phyloP scores from a whole-genome alignment of 306 rosid genomes.

The Arachis hypogaea region DNA sequence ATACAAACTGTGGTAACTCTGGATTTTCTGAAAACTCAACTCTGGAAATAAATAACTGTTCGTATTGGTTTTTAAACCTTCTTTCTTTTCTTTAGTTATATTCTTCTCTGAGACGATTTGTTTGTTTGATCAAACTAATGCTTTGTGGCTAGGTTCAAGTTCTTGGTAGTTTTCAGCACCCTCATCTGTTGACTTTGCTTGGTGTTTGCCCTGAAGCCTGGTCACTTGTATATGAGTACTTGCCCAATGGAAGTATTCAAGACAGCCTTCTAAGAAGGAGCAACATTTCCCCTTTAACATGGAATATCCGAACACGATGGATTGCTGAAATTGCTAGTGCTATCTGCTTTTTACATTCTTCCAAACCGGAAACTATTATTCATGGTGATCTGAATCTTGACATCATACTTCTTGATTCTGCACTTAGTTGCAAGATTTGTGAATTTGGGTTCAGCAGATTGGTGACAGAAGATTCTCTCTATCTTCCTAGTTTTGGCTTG shows the following conservation, averaged over 20 bases:
- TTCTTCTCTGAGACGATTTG: constrained; percentile 3
- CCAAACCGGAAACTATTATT: constrained; percentile 70
- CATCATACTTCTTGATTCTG: constrained; percentile 58
- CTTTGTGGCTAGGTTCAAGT: constrained; percentile 62
- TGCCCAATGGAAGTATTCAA: constrained; percentile 73
- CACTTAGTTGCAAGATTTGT: constrained; percentile 74
- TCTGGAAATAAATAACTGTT: no score
- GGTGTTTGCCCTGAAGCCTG: constrained; percentile 79
- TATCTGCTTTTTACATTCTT: constrained; percentile 82
- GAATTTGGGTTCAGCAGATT: constrained; percentile 79
- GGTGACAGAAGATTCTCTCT: constrained; percentile 60
- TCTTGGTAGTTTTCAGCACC: constrained; percentile 77
- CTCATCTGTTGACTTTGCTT: constrained; percentile 74
- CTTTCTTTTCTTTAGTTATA: constrained; percentile 24
- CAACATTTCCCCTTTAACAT: constrained; percentile 50
- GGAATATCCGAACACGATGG: constrained; percentile 66
- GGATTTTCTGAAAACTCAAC: not conserved
- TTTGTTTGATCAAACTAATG: constrained; percentile 28
- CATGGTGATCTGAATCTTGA: constrained; percentile 76
- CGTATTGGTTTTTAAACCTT: not conserved
- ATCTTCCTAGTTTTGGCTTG: constrained; percentile 51
- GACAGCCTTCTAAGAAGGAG: constrained; percentile 55
- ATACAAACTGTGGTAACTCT: not conserved
- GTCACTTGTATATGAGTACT: constrained; percentile 74
- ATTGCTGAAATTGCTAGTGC: constrained; percentile 73